A percentile compares a stretch with the other conserved stretches of the same genome.
Conservation (phyloP, 331 rosid species). For the Malus hybrid region DNA sequence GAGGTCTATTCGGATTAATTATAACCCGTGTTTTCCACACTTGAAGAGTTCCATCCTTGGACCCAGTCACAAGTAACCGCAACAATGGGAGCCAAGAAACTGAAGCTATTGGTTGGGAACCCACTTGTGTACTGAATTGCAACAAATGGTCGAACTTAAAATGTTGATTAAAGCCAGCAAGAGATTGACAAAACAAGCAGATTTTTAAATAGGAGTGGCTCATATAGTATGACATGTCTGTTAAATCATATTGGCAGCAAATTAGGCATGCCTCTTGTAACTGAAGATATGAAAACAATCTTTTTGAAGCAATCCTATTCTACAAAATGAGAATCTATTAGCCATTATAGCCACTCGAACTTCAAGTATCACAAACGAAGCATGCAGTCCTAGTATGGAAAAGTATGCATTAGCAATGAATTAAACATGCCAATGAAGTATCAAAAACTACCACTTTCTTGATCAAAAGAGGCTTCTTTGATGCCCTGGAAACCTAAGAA, state of each 20-base stretch:
- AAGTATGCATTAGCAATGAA: neutral
- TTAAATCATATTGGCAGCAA: neutral
- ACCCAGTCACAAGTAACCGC: slow-evolving; percentile 79
- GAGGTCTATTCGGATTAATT: slow-evolving; percentile 73
- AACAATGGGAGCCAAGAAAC: slow-evolving; percentile 84
- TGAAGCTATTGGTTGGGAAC: slow-evolving; percentile 86
- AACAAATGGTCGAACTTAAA: slow-evolving; percentile 16
- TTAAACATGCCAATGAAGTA: neutral
- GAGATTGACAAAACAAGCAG: slow-evolving; percentile 6
- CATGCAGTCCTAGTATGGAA: neutral
- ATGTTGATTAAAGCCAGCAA: slow-evolving; percentile 6
- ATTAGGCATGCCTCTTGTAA: neutral
- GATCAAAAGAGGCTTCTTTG: neutral
- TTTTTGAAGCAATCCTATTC: neutral
- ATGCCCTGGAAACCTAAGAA: neutral
- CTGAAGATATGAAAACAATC: neutral
- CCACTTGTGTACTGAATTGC: slow-evolving; percentile 83
- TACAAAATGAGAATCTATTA: neutral
- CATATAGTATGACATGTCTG: neutral
- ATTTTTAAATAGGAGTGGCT: slow-evolving; percentile 14
- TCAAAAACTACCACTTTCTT: neutral
- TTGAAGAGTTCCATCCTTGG: slow-evolving; percentile 90
- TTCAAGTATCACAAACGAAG: neutral
- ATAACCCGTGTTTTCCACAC: slow-evolving; percentile 89
- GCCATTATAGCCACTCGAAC: neutral